phyloP scores from a whole-genome alignment of 768 basidiomycete species.

The Tulasnella calospora region DNA sequence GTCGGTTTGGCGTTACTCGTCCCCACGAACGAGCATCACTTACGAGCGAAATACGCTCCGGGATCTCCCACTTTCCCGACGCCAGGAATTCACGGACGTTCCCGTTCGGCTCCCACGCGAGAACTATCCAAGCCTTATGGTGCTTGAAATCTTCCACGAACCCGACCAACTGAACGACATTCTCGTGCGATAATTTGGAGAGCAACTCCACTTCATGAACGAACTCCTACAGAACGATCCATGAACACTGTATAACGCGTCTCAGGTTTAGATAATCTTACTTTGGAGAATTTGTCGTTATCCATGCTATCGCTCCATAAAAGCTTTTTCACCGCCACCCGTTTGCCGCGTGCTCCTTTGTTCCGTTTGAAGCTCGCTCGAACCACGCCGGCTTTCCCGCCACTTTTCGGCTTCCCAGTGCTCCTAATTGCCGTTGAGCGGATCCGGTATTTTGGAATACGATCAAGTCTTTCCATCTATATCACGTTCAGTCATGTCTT shows the following conservation, averaged over 20 bases:
- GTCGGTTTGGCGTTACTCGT: neutral
- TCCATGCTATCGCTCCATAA: neutral
- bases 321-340: too few species aligned
- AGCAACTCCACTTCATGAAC: neutral
- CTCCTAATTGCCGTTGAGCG: too few species aligned
- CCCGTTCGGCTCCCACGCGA: neutral
- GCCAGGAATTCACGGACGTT: neutral
- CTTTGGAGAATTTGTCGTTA: neutral
- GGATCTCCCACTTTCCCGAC: neutral
- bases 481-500: too few species aligned
- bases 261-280: neutral
- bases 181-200: neutral
- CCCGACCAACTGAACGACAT: neutral
- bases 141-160: neutral
- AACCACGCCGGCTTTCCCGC: too few species aligned
- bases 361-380: too few species aligned
- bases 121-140: neutral
- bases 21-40: neutral
- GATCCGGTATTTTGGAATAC: neutral
- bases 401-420: too few species aligned
- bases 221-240: neutral
- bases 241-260: neutral
- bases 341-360: too few species aligned
- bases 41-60: neutral
- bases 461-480: neutral